Base-by-base conservation (phyloP, 1,284 basidiomycete genomes). In the Trichosporon faecale region DNA sequence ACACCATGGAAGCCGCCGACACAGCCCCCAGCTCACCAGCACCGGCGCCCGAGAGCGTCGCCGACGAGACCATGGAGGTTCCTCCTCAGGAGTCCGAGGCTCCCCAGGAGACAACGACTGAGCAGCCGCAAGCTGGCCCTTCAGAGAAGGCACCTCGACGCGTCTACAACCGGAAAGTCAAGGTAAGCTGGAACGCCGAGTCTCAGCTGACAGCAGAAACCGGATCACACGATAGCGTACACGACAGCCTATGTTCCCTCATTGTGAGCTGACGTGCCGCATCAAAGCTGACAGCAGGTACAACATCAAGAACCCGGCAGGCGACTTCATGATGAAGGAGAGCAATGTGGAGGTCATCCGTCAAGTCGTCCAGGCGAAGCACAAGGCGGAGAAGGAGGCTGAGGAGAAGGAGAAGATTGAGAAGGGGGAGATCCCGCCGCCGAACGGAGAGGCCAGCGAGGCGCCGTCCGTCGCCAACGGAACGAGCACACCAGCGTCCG, bases 281-380 rank as follows among this genome's bases (percentile, higher is more conserved):
- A 5, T 52, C 12, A 31, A 5, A 70, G 44, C 49, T 64, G 23
- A 64, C 35, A 33, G 9, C 27, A 78, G 78, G 31, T 79, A 75
- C 65, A 80, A 82, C 57, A 75, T 82, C 71, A 80, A 78, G 72
- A 80, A 80, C 64, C 81, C 81, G 1, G 79, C 79, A n/a, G 81
- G 81, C 55, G 78, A 80, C 64, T 82, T 76, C 65, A 55, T 77
- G 25, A 68, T 72, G 55, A 73, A 75, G 33, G 81, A 82, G 70
- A 67, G 73, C 16, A 82, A 82, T 69, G 68, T 79, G 27, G 81
- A 81, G 44, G 79, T 82, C 0, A 69, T 72, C 7, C 66, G 79
- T 27, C 79, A 81, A 68, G 33, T 64, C 4, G 18, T 64, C 14
- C 35, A 64, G 21, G 63, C 35, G 7, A 68, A 68, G 77, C 66